Percentiles rank a stretch among this genome's conserved stretches.
Conservation (phyloP, 306 rosid genomes). For the Cicer bijugum region DNA sequence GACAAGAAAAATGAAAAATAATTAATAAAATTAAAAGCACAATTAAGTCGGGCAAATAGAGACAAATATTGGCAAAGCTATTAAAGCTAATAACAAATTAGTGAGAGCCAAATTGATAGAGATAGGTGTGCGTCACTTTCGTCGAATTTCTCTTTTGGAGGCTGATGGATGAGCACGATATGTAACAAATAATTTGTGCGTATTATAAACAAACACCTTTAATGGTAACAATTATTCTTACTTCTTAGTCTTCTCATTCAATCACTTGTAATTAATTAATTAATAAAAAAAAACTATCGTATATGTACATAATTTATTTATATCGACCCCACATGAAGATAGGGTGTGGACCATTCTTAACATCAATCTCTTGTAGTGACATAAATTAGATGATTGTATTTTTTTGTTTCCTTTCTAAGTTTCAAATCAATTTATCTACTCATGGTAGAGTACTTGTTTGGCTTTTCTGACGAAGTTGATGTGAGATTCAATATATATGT, state of each 20-base stretch:
- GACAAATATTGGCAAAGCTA: constrained; percentile 21
- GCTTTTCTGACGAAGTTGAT: constrained; percentile 48
- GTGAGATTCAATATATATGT: constrained; percentile 37
- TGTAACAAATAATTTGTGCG: constrained; percentile 47
- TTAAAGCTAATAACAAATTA: constrained; percentile 40
- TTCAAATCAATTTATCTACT: constrained; percentile 42
- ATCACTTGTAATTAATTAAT: constrained; percentile 50
- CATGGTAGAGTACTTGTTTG: constrained; percentile 51
- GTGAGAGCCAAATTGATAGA: constrained; percentile 55
- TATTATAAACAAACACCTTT: constrained; percentile 39
- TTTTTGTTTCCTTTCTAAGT: constrained; percentile 46
- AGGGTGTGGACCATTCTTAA: constrained; percentile 47
- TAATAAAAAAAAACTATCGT: constrained; percentile 16
- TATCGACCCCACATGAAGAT: constrained; percentile 30
- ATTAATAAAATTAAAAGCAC: constrained; percentile 12
- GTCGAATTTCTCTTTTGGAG: constrained; percentile 71
- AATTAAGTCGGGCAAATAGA: constrained; percentile 41
- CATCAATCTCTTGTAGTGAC: constrained; percentile 48
- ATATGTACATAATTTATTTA: constrained; percentile 6
- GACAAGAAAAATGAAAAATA: too few relatives aligned
- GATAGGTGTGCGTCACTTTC: constrained; percentile 53
- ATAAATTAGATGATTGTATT: constrained; percentile 47
- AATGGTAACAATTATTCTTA: constrained; percentile 20
- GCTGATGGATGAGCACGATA: constrained; percentile 56
- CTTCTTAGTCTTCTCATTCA: constrained; percentile 47